Base-by-base conservation (phyloP, 805 yeast species). In the Maudiozyma serrabonitensis region DNA sequence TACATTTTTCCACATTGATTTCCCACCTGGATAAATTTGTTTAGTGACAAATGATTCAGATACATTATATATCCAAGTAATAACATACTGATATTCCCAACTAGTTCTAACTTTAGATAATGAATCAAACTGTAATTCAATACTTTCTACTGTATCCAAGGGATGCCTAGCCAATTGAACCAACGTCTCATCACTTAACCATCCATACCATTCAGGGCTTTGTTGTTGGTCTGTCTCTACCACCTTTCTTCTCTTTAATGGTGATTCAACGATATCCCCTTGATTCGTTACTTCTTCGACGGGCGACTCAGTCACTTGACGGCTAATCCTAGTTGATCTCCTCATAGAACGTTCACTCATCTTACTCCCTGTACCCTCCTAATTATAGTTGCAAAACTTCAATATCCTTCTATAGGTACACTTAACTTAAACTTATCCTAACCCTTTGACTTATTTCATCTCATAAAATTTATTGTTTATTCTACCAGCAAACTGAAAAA, bases 1-100 rank as follows among this genome's bases (percentile, higher is more conserved):
- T 8, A 65, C 53, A 19, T 53, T 53, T 38, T 51, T 57, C 67
- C 66, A 65, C 52, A 64, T 41, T 5, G 64, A 56, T 43, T 59
- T 61, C 7, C 42, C 39, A 12, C 42, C 43, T 18, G 41, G 16
- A 16, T 41, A 43, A 1, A 47, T 28, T 6, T 25, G 45, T 1
- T 46, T 50, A n/a, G 54, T 49, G 13, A 46, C 43, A 48, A 49
- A 63, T 6, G 69, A 63, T 26, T 61, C 61, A 44, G 65, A 60
- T 6, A 64, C 67, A 47, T 58, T 60, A 46, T 62, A 60, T n/a
- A 66, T 54, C 66, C 69, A 67, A 16, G 61, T 55, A 11, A 66
- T 54, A 23, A 62, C 61, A 42, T 59, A 64, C 46, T 67, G 69
- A 46, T 62, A 67, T 19, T 54, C 50, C 69, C 69, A 66, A 8